Evolutionary conservation across 2,329 filamentous ascomycete genomes (phyloP).

Genomic region (Falciphora oryzae): DNA sequence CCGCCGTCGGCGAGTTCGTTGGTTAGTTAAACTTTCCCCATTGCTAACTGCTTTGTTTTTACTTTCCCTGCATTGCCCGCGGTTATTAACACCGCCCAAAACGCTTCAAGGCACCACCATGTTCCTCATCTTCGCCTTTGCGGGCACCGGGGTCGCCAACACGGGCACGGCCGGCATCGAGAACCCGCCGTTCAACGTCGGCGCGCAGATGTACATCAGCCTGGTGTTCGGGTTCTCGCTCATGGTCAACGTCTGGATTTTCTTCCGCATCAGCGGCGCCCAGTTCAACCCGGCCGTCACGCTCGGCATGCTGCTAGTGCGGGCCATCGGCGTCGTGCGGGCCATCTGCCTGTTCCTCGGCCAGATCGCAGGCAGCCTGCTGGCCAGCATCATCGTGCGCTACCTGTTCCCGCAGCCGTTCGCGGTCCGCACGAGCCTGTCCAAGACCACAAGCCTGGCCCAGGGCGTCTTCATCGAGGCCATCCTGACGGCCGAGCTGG

Average conservation of each 20-base stretch:
- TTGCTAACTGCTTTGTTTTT: no score
- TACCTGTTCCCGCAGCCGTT: slow-evolving; percentile 6
- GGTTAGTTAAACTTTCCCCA: no score
- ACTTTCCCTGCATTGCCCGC: no score
- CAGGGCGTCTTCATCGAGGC: slow-evolving; percentile 52
- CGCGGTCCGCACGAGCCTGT: slow-evolving; percentile 4
- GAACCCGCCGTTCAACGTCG: slow-evolving; percentile 17
- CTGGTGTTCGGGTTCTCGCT: slow-evolving; percentile 44
- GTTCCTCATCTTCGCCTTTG: slow-evolving; percentile 37
- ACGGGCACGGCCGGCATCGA: slow-evolving; percentile 9
- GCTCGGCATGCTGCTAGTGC: slow-evolving; percentile 8
- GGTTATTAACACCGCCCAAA: no score
- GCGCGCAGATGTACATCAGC: slow-evolving; percentile 42
- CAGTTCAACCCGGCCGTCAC: slow-evolving; percentile 47
- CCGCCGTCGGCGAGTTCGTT: slow-evolving; percentile 43
- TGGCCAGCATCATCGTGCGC: slow-evolving; percentile 4
- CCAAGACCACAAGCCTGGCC: slow-evolving; percentile 30
- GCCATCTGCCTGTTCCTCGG: slow-evolving; percentile 6
- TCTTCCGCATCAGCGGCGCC: slow-evolving; percentile 47
- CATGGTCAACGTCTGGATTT: slow-evolving; percentile 50
- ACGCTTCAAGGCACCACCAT: slow-evolving; percentile 45
- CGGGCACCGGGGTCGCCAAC: slow-evolving; percentile 21
- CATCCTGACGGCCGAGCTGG: slow-evolving; percentile 47
- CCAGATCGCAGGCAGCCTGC: slow-evolving; percentile 7
- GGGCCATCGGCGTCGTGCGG: slow-evolving; percentile 4